phyloP scores from a whole-genome alignment of 306 rosid species.

The Begonia loranthoides region DNA sequence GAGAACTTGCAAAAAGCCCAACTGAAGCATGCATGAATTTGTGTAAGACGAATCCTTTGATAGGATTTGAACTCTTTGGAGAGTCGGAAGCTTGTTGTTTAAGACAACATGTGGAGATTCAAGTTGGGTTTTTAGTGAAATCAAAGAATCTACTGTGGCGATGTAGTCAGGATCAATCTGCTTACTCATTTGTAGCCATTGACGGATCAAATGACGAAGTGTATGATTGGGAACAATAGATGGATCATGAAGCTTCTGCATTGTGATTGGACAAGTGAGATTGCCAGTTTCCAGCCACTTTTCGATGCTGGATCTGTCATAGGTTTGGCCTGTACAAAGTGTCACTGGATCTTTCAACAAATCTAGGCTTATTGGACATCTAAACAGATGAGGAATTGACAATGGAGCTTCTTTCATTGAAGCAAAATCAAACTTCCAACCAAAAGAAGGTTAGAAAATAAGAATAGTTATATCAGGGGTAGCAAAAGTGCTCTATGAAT shows the following conservation, averaged over 20 bases:
- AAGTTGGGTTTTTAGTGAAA: constrained; percentile 34
- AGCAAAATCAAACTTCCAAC: neutral
- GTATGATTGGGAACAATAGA: constrained; percentile 74
- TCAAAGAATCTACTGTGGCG: constrained; percentile 24
- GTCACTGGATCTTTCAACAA: constrained; percentile 79
- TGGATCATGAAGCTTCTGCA: constrained; percentile 73
- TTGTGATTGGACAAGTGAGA: constrained; percentile 89
- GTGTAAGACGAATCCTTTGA: constrained; percentile 30
- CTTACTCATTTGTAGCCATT: constrained; percentile 44
- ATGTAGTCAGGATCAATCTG: constrained; percentile 26
- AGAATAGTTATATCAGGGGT: too few species aligned
- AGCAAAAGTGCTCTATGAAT: too few species aligned
- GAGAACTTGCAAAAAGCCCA: constrained; percentile 58
- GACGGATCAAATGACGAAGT: constrained; percentile 58
- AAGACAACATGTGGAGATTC: constrained; percentile 27
- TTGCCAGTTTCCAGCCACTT: constrained; percentile 67
- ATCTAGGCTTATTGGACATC: constrained; percentile 80
- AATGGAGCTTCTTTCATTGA: constrained; percentile 30
- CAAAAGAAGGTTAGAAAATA: constrained; percentile 1
- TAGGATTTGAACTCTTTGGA: constrained; percentile 24
- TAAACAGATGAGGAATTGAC: constrained; percentile 56
- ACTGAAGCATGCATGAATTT: constrained; percentile 36
- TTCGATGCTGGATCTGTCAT: constrained; percentile 69
- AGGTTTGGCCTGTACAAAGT: constrained; percentile 77
- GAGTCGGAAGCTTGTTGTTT: constrained; percentile 34